Base-by-base conservation (phyloP, 2,329 filamentous ascomycete genomes). In the Claviceps fusiformis region DNA sequence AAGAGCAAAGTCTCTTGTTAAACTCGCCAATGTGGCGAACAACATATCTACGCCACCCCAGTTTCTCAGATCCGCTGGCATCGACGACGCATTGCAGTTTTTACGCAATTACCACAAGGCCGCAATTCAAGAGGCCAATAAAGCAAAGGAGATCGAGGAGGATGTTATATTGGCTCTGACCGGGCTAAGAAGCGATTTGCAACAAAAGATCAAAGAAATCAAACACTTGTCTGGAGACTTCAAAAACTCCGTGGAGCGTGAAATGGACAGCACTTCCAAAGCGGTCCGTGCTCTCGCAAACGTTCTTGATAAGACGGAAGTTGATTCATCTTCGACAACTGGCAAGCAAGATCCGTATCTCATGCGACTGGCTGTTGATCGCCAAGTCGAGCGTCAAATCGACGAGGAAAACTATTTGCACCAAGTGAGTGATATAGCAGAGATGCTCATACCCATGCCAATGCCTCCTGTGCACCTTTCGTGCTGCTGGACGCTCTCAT, bases 121-220 rank as follows among this genome's bases (percentile, higher is more conserved):
- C 57, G 81, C 87, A 8, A 80, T 95, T 44, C 65, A 78, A 4
- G 93, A 96, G 67, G 83, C 89, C 15, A 89, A 86, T 70, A 96
- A 95, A 71, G 89, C 92, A 2, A 85, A 80, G 56, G 90, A 95
- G 59, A 91, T 96, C 56, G 89, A 97, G 67, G 84, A 85, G 58
- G 92, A 97, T 65, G 90, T 98, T 50, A 89, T 97, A 59, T 76
- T 88, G 52, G 90, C 92, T 53, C 75, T 98, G 55, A 89, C 85
- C 2, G 90, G 90, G 1, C 74, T 98, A 54, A 78, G 93, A 56
- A 91, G 84, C 64, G 93, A 98, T 68, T 75, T 98, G 19, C 86
- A 87, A 58, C 89, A 95, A 68, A 98, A 98, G 74, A 95, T 95
- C 70, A 98, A 97, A 71, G 93, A 98, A 71, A 98, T 98, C 73